Percentiles rank a stretch among this genome's conserved stretches.
Evolutionary conservation across 1,284 basidiomycete species (phyloP).

Genomic region (Serendipita sp.): DNA sequence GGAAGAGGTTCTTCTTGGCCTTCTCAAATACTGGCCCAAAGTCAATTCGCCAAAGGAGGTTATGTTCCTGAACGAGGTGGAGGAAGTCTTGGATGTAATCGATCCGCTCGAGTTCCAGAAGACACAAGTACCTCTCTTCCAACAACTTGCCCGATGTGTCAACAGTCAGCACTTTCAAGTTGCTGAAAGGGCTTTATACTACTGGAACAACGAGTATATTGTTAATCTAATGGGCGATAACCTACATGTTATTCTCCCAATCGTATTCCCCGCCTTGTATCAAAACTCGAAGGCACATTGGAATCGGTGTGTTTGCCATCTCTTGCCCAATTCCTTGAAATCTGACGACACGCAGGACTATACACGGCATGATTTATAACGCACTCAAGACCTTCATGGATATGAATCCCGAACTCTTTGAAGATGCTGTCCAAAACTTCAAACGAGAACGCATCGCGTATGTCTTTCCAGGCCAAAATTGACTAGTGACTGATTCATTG

Average conservation of each 20-base stretch:
- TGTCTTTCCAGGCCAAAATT: conserved; percentile 21
- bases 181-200: conserved; percentile 83
- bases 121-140: conserved; percentile 88
- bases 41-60: conserved; percentile 99
- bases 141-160: conserved; percentile 92
- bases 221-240: conserved; percentile 99
- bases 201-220: conserved; percentile 99
- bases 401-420: conserved; percentile 92
- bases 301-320: conserved; percentile 56
- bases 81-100: conserved; percentile 97
- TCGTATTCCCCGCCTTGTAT: conserved; percentile 96
- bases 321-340: background rate
- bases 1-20: conserved; percentile 89
- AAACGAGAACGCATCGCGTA: conserved; percentile 77
- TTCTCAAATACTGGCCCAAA: conserved; percentile 97
- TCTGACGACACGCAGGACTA: conserved; percentile 50
- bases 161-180: conserved; percentile 99
- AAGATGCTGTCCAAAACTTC: conserved; percentile 87
- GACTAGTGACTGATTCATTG: conserved; percentile 11
- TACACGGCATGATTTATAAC: conserved; percentile 98
- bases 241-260: conserved; percentile 75
- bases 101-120: conserved; percentile 95
- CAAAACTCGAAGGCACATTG: conserved; percentile 95
- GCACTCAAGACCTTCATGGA: conserved; percentile 99
- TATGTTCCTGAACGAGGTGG: conserved; percentile 99